Conservation (phyloP, 2,329 filamentous ascomycete genomes). For the Colletotrichum spinosum region DNA sequence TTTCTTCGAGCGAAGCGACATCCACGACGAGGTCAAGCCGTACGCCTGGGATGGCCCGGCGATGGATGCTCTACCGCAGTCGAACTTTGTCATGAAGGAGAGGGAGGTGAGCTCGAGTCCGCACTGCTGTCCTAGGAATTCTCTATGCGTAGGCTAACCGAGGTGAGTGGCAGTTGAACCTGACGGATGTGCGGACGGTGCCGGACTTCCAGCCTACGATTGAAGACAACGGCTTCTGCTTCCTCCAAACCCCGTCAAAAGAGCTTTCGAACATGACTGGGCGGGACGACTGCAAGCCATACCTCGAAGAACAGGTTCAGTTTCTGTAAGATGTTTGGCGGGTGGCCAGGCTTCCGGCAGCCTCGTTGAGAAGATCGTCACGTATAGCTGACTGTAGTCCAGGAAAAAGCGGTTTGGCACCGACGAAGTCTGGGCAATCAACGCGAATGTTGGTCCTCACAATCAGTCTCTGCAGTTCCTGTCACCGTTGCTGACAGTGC, state of each 20-base stretch:
- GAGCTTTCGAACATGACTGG: not conserved
- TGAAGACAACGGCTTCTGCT: constrained; percentile 15
- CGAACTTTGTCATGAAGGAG: constrained; percentile 12
- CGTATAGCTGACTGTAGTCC: too few species aligned
- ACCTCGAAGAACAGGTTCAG: constrained; percentile 3
- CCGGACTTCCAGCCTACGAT: constrained; percentile 6
- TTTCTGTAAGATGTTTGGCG: not conserved
- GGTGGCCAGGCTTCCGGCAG: not conserved
- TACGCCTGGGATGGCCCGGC: constrained; percentile 9
- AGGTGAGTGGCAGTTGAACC: not conserved
- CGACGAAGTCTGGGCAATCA: constrained; percentile 5
- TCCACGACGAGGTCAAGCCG: constrained; percentile 1
- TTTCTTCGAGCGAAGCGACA: constrained; percentile 3
- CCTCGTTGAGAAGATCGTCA: too few species aligned
- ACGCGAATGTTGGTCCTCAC: constrained; percentile 5
- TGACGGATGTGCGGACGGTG: constrained; percentile 5
- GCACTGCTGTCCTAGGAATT: too few species aligned
- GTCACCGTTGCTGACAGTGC: too few species aligned
- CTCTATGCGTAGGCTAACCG: too few species aligned
- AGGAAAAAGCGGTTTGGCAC: not conserved
- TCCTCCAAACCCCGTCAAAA: constrained; percentile 2
- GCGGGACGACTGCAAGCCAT: not conserved
- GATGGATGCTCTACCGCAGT: not conserved
- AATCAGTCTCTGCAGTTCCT: too few species aligned
- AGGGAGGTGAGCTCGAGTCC: constrained; percentile 6